These are phyloP conservation scores for Yamadazyma trypodendri DNA, from an alignment of 1,139 yeast species.

Conservation along the genomic window DNA sequence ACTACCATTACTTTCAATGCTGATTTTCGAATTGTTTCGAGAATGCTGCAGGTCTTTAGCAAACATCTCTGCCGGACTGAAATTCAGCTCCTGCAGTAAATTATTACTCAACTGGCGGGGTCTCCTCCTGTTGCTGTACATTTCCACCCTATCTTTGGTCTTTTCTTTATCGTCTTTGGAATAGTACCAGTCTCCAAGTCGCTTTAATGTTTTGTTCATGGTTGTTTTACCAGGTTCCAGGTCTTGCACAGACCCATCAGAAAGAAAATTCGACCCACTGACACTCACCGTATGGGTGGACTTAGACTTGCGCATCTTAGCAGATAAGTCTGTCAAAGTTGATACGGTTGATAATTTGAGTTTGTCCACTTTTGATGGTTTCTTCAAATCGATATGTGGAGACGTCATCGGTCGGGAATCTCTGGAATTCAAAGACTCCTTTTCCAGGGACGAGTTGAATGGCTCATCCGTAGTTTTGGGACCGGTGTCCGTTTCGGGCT, in stretches of 20 bases:
- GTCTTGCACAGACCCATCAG: constrained; percentile 25
- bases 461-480: not conserved
- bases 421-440: not conserved
- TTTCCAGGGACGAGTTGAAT: constrained; percentile 4
- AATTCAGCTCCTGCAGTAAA: constrained; percentile 3
- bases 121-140: constrained; percentile 58
- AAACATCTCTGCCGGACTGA: constrained; percentile 15
- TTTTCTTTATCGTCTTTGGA: constrained; percentile 8
- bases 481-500: constrained; percentile 10
- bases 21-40: constrained; percentile 12
- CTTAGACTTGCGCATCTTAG: constrained; percentile 30
- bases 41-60: constrained; percentile 12
- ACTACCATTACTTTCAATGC: constrained; percentile 7
- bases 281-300: constrained; percentile 27
- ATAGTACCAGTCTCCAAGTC: constrained; percentile 67
- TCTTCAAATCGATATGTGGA: constrained; percentile 1
- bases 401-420: not conserved
- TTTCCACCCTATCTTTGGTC: constrained; percentile 31
- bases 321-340: constrained; percentile 37
- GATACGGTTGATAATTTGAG: constrained; percentile 24
- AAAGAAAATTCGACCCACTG: constrained; percentile 26
- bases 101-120: constrained; percentile 26
- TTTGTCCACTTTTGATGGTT: constrained; percentile 2
- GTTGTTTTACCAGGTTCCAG: constrained; percentile 5
- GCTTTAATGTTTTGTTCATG: constrained; percentile 34